A percentile compares a stretch with the other conserved stretches of the same genome.
Conservation (phyloP, 2,329 filamentous ascomycete genomes). For the Aspergillus ruber region DNA sequence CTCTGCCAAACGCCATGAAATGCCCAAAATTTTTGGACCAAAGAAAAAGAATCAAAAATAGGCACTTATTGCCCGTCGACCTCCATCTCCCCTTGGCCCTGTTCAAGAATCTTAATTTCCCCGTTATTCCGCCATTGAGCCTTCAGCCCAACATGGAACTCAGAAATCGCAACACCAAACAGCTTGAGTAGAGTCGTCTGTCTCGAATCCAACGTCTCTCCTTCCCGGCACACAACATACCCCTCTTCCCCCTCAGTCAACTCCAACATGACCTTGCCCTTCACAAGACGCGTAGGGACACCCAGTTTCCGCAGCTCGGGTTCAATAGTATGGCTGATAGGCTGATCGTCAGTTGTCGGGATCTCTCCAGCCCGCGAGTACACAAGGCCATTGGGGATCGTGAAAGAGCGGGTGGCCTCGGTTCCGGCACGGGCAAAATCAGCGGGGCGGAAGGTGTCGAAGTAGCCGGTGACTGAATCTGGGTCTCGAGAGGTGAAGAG, state of each 20-base stretch:
- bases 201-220: constrained; percentile 76
- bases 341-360: constrained; percentile 72
- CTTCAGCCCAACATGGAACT: constrained; percentile 76
- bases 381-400: constrained; percentile 75
- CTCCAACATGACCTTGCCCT: constrained; percentile 78
- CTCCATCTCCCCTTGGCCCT: constrained; percentile 35
- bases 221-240: constrained; percentile 77
- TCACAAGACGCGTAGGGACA: constrained; percentile 80
- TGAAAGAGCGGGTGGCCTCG: constrained; percentile 66
- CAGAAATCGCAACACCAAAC: constrained; percentile 82
- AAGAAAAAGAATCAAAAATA: constrained; percentile 11
- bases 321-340: constrained; percentile 81
- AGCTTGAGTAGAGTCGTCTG: constrained; percentile 92
- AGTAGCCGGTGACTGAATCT: constrained; percentile 62
- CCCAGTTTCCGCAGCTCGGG: constrained; percentile 82
- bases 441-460: constrained; percentile 63
- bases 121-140: constrained; percentile 51
- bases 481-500: constrained; percentile 79
- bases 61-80: constrained; percentile 29
- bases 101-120: constrained; percentile 35
- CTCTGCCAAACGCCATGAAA: constrained; percentile 32
- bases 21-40: constrained; percentile 27
- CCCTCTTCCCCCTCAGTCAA: constrained; percentile 40
- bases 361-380: constrained; percentile 74
- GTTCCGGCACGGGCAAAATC: constrained; percentile 91